These are phyloP conservation scores for Heteromeles arbutifolia DNA, from an alignment of 306 rosid genomes.

Conservation along the genomic window DNA sequence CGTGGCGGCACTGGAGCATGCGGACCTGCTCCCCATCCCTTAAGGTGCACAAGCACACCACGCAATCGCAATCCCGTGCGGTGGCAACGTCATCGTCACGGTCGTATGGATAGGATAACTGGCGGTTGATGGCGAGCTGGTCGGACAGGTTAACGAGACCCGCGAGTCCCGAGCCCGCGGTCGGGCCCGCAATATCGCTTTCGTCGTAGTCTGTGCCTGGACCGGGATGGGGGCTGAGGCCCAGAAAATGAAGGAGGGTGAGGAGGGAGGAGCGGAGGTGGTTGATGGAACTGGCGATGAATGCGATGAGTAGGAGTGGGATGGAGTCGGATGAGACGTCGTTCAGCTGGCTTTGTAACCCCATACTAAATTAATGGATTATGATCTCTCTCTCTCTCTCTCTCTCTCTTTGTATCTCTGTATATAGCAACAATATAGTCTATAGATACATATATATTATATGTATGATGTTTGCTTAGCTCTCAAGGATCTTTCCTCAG, in stretches of 20 bases:
- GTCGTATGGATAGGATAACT: constrained; percentile 25
- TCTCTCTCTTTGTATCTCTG: background rate
- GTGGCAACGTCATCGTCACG: background rate
- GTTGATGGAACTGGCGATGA: constrained; percentile 51
- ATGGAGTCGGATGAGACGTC: constrained; percentile 84
- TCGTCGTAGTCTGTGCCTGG: background rate
- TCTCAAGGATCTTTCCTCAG: too few species aligned
- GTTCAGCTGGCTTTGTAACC: constrained; percentile 64
- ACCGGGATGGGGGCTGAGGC: constrained; percentile 29
- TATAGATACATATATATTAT: background rate
- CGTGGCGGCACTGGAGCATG: constrained; percentile 65
- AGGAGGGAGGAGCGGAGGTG: constrained; percentile 48
- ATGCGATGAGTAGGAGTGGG: constrained; percentile 55
- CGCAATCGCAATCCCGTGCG: constrained; percentile 30
- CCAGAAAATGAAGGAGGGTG: constrained; percentile 34
- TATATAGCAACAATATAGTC: background rate
- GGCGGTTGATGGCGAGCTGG: constrained; percentile 53
- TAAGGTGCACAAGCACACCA: constrained; percentile 47
- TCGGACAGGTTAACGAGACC: constrained; percentile 59
- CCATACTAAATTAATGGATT: constrained; percentile 27
- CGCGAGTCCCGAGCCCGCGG: constrained; percentile 66
- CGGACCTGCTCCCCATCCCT: constrained; percentile 64
- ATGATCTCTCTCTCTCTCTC: background rate
- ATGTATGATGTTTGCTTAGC: background rate
- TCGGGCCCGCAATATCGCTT: background rate